Evolutionary conservation across 495 filamentous ascomycete genomes (phyloP).

Genomic region (Neurospora africana): DNA sequence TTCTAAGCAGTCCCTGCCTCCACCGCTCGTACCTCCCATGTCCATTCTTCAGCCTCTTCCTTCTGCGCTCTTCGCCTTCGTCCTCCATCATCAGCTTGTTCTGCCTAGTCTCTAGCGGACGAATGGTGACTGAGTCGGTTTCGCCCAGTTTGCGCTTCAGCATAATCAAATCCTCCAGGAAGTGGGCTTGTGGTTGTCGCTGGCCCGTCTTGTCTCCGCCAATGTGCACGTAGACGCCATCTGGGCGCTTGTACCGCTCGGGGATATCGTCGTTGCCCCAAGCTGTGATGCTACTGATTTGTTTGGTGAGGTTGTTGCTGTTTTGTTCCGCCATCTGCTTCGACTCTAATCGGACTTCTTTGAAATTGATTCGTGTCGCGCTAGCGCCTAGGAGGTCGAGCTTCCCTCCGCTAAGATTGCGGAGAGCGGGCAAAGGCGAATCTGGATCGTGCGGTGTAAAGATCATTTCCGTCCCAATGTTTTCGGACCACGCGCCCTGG

Average conservation of each 20-base stretch:
- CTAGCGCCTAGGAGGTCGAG: slow-evolving; percentile 56
- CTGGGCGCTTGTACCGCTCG: slow-evolving; percentile 21
- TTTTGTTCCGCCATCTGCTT: slow-evolving; percentile 4
- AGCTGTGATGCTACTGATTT: background rate
- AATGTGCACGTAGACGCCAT: slow-evolving; percentile 25
- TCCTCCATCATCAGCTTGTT: slow-evolving; percentile 23
- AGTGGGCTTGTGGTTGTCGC: slow-evolving; percentile 33
- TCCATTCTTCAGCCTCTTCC: slow-evolving; percentile 16
- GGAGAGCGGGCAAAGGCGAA: slow-evolving; percentile 28
- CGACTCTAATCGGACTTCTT: slow-evolving; percentile 12
- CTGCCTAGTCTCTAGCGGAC: slow-evolving; percentile 27
- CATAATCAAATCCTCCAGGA: slow-evolving; percentile 34
- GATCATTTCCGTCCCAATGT: slow-evolving; percentile 71
- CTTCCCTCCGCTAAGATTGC: slow-evolving; percentile 25
- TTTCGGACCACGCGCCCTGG: slow-evolving; percentile 64
- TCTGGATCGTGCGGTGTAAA: slow-evolving; percentile 44
- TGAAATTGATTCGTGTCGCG: slow-evolving; percentile 35
- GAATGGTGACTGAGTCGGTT: slow-evolving; percentile 42
- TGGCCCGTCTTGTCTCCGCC: slow-evolving; percentile 25
- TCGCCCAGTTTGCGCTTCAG: slow-evolving; percentile 45
- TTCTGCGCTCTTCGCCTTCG: slow-evolving; percentile 20
- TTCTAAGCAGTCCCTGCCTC: slow-evolving; percentile 14
- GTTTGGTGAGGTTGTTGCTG: slow-evolving; percentile 1
- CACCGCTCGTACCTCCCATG: slow-evolving; percentile 16
- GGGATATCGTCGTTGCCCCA: slow-evolving; percentile 14